Base-by-base conservation (phyloP, 2,329 filamentous ascomycete species). In the Penicillium sp. region DNA sequence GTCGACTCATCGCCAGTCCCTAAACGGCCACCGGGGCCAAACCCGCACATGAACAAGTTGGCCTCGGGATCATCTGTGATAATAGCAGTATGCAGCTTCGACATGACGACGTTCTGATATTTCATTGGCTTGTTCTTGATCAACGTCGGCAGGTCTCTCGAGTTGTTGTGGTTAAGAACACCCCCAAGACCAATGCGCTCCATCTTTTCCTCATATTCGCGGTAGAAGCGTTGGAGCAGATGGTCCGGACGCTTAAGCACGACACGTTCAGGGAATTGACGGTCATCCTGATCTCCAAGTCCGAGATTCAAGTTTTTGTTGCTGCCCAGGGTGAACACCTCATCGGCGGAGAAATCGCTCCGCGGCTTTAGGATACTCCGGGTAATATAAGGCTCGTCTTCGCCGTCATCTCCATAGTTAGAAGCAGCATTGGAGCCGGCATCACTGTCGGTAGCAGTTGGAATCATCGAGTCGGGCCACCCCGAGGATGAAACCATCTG, bases 291-390 rank as follows among this genome's bases (percentile, higher is more conserved):
- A 63, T 98, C 90, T n/a, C 90, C 90, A 50, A 97, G 85, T 1
- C 93, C 93, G 18, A 98, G 78, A 0, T 87, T 93, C 8, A 95
- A 71, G 58, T 98, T 98, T 63, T 93, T 94, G 70, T 96, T 98
- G 69, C 90, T 97, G 40, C 93, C 93, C 69, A 97, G 96, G 1
- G 89, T 85, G 61, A 89, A 97, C 0, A 96, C 73, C 63, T 98
- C 93, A 60, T 95, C 88, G 7, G 89, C 91, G 18, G 74, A 66
- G 22, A 84, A 56, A 56, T 64, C 66, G 22, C 66, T 60, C 27
- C 61, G 57, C 10, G 66, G 63, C 37, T 64, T 64, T 28, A 70
- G 46, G 54, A 35, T 58, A 34, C 51, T 43, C 35, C 45, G 50
- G 8, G 42, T 34, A 49, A 66, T 57, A 28, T 65, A 56, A 35